A percentile compares a stretch with the other conserved stretches of the same genome.
phyloP scores from a whole-genome alignment of 306 rosid species.

The Acacia crassicarpa region DNA sequence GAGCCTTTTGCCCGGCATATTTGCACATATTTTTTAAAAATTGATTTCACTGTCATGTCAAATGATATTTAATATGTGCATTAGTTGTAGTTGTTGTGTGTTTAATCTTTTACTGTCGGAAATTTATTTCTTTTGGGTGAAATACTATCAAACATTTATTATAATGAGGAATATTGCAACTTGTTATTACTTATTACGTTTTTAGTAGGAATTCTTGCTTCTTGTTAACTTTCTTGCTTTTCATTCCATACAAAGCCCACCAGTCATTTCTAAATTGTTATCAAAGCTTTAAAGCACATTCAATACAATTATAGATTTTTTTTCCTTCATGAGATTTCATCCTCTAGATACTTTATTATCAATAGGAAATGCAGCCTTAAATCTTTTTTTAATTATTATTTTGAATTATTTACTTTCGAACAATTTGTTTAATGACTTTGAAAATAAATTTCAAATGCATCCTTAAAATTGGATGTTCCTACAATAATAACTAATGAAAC shows the following conservation, averaged over 20 bases:
- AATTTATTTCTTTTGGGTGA: neutral
- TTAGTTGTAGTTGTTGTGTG: neutral
- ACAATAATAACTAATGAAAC: neutral
- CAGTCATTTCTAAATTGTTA: neutral
- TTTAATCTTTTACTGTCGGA: neutral
- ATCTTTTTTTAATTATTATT: neutral
- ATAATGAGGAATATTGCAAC: neutral
- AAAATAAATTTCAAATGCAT: neutral
- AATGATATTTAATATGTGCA: neutral
- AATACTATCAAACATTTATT: neutral
- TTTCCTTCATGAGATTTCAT: neutral
- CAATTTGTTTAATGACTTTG: neutral
- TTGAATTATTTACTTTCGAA: neutral
- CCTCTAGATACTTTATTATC: neutral
- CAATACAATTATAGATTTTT: neutral
- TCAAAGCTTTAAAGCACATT: neutral
- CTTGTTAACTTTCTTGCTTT: neutral
- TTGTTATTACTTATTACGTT: neutral
- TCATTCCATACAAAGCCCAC: neutral
- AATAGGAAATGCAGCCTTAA: neutral
- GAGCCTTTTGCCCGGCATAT: neutral
- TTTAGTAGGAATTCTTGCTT: neutral
- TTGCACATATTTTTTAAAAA: neutral
- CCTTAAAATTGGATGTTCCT: neutral
- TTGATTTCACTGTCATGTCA: neutral